Evolutionary conservation across 805 yeast species (phyloP).

Genomic region (Lachancea lanzarotensis): DNA sequence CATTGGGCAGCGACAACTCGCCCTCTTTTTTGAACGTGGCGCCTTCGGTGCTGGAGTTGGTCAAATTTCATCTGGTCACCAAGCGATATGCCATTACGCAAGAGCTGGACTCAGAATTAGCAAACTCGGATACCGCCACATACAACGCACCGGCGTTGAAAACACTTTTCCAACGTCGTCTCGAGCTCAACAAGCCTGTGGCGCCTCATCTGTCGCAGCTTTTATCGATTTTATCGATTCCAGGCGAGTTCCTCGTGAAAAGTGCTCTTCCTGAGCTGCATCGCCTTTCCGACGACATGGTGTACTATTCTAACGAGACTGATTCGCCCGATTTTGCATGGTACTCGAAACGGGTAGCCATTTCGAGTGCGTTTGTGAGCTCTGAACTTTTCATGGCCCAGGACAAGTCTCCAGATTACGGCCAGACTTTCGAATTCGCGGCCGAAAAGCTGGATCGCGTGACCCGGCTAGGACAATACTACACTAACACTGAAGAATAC

Average conservation of each 20-base stretch:
- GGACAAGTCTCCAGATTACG: slow-evolving; percentile 53
- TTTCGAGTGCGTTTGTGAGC: slow-evolving; percentile 64
- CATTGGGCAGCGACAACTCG: slow-evolving; percentile 28
- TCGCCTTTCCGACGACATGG: slow-evolving; percentile 73
- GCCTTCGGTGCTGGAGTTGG: slow-evolving; percentile 40
- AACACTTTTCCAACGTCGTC: slow-evolving; percentile 41
- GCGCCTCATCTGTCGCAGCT: slow-evolving; percentile 31
- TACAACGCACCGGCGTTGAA: slow-evolving; percentile 33
- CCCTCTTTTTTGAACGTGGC: slow-evolving; percentile 30
- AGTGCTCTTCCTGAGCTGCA: slow-evolving; percentile 62
- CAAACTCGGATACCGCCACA: slow-evolving; percentile 5
- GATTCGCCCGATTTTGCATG: slow-evolving; percentile 69
- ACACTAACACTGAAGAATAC: slow-evolving; percentile 71
- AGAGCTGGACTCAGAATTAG: slow-evolving; percentile 25
- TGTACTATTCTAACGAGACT: slow-evolving; percentile 76
- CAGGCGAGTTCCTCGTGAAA: slow-evolving; percentile 46
- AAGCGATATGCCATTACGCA: slow-evolving; percentile 40
- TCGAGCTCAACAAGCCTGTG: slow-evolving; percentile 39
- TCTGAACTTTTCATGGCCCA: slow-evolving; percentile 75
- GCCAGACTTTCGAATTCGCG: slow-evolving; percentile 59
- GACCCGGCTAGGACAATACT: slow-evolving; percentile 50
- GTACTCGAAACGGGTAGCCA: slow-evolving; percentile 78
- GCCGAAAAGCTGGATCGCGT: slow-evolving; percentile 50
- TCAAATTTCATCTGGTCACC: slow-evolving; percentile 48
- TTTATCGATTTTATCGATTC: slow-evolving; percentile 56